Evolutionary conservation across 2,329 filamentous ascomycete genomes (phyloP).

Genomic region (Hymenotorrendiella dingleyae): DNA sequence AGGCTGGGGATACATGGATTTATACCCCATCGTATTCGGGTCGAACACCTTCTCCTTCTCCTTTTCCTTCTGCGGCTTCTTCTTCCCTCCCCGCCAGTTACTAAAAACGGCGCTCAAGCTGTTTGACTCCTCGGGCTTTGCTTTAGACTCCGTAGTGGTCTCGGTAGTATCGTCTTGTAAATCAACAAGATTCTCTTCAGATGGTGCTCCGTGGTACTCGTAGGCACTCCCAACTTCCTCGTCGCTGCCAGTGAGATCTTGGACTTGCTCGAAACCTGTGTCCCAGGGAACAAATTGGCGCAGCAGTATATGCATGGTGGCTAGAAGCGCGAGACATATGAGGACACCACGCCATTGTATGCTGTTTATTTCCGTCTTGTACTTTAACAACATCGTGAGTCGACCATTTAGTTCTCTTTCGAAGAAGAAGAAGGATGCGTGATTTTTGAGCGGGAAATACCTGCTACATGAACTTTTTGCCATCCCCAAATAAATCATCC

Average conservation of each 20-base stretch:
- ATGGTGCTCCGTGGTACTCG: background rate
- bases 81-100: background rate
- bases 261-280: background rate
- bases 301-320: background rate
- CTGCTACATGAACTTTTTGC: no score
- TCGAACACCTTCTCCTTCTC: background rate
- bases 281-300: background rate
- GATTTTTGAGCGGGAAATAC: no score
- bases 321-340: background rate
- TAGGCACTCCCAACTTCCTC: background rate
- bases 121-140: no score
- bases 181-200: no score
- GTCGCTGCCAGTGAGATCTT: background rate
- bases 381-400: background rate
- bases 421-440: no score
- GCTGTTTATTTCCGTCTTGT: background rate
- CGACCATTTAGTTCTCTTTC: no score
- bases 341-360: background rate
- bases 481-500: no score
- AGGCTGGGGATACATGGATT: background rate
- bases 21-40: background rate
- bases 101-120: no score
- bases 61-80: background rate
- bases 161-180: no score
- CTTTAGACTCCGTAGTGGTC: no score